Conservation (phyloP, 805 yeast genomes). For the Teunomyces stri region DNA sequence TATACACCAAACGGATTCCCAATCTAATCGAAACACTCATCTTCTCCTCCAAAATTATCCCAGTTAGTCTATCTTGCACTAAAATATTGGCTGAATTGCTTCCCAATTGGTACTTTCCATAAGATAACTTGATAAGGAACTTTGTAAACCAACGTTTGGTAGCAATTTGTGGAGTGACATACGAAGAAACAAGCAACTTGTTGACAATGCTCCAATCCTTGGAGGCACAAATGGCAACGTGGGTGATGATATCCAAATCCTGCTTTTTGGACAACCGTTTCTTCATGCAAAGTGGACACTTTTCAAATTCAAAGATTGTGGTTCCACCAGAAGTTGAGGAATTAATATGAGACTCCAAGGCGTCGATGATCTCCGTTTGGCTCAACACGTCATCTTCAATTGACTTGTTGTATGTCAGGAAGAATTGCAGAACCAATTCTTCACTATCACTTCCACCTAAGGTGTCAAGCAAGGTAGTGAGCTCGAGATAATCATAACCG, state of each 20-base stretch:
- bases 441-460: constrained; percentile 53
- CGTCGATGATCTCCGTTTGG: constrained; percentile 44
- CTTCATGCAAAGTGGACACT: constrained; percentile 79
- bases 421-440: constrained; percentile 53
- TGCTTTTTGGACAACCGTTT: constrained; percentile 52
- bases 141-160: constrained; percentile 87
- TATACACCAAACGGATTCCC: constrained; percentile 81
- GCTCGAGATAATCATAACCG: constrained; percentile 54
- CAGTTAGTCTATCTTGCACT: constrained; percentile 89
- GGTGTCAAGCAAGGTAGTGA: constrained; percentile 62
- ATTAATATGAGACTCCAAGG: constrained; percentile 41
- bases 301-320: constrained; percentile 56
- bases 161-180: constrained; percentile 78
- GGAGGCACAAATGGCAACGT: constrained; percentile 81
- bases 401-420: constrained; percentile 43
- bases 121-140: constrained; percentile 76
- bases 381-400: constrained; percentile 56
- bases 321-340: constrained; percentile 15
- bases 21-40: constrained; percentile 85
- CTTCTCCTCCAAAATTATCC: constrained; percentile 87
- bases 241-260: constrained; percentile 74
- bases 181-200: constrained; percentile 61
- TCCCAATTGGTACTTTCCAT: constrained; percentile 84
- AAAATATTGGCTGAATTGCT: constrained; percentile 86
- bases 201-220: constrained; percentile 72